Evolutionary conservation across 768 basidiomycete species (phyloP).

Genomic region (Lactarius sp.): DNA sequence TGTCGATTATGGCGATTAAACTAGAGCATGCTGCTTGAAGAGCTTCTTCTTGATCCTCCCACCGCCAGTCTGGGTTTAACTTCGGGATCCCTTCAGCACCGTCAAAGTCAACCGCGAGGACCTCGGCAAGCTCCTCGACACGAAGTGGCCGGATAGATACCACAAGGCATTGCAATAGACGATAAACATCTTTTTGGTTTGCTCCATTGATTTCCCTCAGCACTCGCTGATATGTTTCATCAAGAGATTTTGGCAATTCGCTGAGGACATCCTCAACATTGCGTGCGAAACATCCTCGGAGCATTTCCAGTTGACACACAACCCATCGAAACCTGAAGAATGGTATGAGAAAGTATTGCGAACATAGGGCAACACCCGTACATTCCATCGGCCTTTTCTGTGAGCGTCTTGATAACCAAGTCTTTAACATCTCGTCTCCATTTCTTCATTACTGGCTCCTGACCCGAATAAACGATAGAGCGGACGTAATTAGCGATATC

Average conservation of each 20-base stretch:
- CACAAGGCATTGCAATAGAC: not conserved
- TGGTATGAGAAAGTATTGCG: not conserved
- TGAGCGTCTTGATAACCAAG: not conserved
- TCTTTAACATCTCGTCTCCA: not conserved
- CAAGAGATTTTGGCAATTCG: not conserved
- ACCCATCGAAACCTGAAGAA: not conserved
- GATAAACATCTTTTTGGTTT: not conserved
- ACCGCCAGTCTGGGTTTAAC: not conserved
- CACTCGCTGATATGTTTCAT: not conserved
- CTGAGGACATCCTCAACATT: not conserved
- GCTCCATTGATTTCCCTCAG: not conserved
- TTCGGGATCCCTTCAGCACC: not conserved
- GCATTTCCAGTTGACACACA: not conserved
- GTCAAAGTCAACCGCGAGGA: not conserved
- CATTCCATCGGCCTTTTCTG: not conserved
- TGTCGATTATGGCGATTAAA: not conserved
- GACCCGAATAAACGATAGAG: not conserved
- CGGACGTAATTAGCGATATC: not conserved
- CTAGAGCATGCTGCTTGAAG: not conserved
- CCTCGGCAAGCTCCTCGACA: not conserved
- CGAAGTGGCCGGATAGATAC: not conserved
- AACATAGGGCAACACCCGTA: not conserved
- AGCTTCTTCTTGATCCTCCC: not conserved
- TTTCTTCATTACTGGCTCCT: conserved; percentile 30
- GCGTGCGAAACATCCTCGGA: not conserved